A percentile compares a stretch with the other conserved stretches of the same genome.
phyloP scores from a whole-genome alignment of 345 rosid genomes.

The Barbarea vulgaris region DNA sequence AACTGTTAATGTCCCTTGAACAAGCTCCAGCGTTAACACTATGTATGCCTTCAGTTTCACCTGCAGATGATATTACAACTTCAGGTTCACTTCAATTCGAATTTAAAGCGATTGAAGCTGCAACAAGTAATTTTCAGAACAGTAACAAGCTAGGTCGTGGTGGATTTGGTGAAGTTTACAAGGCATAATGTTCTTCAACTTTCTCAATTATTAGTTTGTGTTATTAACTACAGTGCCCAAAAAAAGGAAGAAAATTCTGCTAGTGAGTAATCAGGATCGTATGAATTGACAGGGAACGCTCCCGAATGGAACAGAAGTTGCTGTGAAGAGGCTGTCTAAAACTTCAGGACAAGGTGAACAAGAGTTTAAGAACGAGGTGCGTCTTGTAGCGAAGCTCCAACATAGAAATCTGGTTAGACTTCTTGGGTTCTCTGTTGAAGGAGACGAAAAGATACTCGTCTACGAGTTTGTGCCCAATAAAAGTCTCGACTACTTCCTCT shows the following conservation, averaged over 20 bases:
- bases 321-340: constrained; percentile 51
- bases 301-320: constrained; percentile 42
- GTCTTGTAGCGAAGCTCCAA: constrained; percentile 35
- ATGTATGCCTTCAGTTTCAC: constrained; percentile 32
- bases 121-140: constrained; percentile 49
- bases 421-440: constrained; percentile 49
- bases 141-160: constrained; percentile 64
- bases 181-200: constrained; percentile 45
- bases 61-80: constrained; percentile 32
- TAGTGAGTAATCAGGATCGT: background rate
- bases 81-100: constrained; percentile 52
- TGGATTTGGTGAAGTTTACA: constrained; percentile 68
- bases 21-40: background rate
- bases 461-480: constrained; percentile 51
- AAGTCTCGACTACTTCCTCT: constrained; percentile 44
- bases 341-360: constrained; percentile 51
- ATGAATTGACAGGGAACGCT: constrained; percentile 27
- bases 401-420: constrained; percentile 42
- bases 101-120: constrained; percentile 45
- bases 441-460: constrained; percentile 41
- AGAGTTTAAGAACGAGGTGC: constrained; percentile 30
- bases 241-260: background rate
- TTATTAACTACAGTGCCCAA: too few relatives aligned
- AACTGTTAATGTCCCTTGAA: too few relatives aligned
- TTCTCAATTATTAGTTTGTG: too few relatives aligned